Base-by-base conservation (phyloP, 139 green algal genomes). In the Auxenochlorella protothecoides region DNA sequence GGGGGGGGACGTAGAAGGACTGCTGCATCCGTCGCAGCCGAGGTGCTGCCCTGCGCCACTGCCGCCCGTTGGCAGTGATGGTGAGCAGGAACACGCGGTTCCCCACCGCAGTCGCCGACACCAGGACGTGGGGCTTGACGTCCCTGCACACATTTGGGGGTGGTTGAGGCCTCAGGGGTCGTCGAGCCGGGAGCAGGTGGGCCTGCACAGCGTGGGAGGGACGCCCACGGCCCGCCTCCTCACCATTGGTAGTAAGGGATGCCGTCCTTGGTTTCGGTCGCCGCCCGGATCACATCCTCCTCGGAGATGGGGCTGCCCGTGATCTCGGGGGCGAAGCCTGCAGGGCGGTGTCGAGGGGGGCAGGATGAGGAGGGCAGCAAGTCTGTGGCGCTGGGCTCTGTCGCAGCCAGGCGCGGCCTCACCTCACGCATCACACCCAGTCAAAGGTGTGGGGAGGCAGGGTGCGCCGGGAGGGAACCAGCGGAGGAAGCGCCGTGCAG, bases 311-410 rank as follows among this genome's bases (percentile, higher is more conserved):
- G 87, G 14, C 56, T 27, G 11, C 92, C 89, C 78, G 86, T 94
- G 52, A 97, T 80, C 81, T 97, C 92, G 0, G 91, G 91, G 1
- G 79, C 89, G 83, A 97, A 97, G 52, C 91, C 92, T 66, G 80
- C 69, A 68, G 5, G 4, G 53, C 7, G 8, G 53, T 4, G 14
- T 5, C 15, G 14, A 6, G 4, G 13, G 14, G 7, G 51, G 10
- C 53, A 62, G 63, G 14, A 11, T 4, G 16, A 15, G 27, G 16
- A 15, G 27, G 27, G 27, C 27, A 44, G 27, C 27, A 44, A 44
- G 27, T 44, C 27, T 44, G 27, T 44, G 27, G 27, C 27, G 27
- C 27, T 44, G 27, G 27, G 27, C 27, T 44, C 27, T 44, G 27
- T 44, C 27, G 27, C 27, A 44, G 27, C 27, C 27, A 1, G 27